Evolutionary conservation across 805 yeast species (phyloP).

Genomic region (Saturnispora serradocipensis): DNA sequence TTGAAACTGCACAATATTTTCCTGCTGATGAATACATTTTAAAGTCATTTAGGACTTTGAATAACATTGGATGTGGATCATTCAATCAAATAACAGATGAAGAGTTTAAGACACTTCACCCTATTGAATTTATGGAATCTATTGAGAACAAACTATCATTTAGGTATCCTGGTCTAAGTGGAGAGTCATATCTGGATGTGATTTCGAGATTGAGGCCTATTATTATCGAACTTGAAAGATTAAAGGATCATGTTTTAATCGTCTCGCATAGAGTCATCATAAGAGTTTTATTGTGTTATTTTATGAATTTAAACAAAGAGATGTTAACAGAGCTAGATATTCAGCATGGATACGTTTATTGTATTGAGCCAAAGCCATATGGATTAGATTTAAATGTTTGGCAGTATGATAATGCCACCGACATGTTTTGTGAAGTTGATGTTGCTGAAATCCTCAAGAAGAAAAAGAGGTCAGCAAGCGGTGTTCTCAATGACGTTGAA

Average conservation of each 20-base stretch:
- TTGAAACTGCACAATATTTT: slow-evolving; percentile 27
- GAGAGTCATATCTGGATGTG: slow-evolving; percentile 32
- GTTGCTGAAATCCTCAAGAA: slow-evolving; percentile 29
- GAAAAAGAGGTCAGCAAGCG: slow-evolving; percentile 25
- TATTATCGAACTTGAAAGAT: slow-evolving; percentile 28
- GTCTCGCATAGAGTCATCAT: slow-evolving; percentile 29
- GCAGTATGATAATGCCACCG: slow-evolving; percentile 28
- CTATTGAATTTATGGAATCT: slow-evolving; percentile 23
- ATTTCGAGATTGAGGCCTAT: slow-evolving; percentile 29
- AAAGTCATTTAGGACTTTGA: slow-evolving; percentile 27
- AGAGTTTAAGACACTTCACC: slow-evolving; percentile 22
- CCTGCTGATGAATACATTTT: slow-evolving; percentile 23
- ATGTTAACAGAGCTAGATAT: slow-evolving; percentile 31
- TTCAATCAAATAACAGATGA: slow-evolving; percentile 26
- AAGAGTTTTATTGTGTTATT: slow-evolving; percentile 29
- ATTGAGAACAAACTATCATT: slow-evolving; percentile 25
- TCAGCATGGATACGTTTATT: slow-evolving; percentile 28
- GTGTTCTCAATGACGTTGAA: slow-evolving; percentile 14
- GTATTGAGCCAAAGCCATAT: slow-evolving; percentile 32
- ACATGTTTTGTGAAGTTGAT: slow-evolving; percentile 30
- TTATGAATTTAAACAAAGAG: slow-evolving; percentile 29
- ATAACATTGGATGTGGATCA: slow-evolving; percentile 29
- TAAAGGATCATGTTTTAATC: slow-evolving; percentile 28
- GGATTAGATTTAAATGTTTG: slow-evolving; percentile 31
- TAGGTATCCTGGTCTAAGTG: slow-evolving; percentile 31